Conservation (phyloP, 1,284 basidiomycete species). For the Tilletia walkeri region DNA sequence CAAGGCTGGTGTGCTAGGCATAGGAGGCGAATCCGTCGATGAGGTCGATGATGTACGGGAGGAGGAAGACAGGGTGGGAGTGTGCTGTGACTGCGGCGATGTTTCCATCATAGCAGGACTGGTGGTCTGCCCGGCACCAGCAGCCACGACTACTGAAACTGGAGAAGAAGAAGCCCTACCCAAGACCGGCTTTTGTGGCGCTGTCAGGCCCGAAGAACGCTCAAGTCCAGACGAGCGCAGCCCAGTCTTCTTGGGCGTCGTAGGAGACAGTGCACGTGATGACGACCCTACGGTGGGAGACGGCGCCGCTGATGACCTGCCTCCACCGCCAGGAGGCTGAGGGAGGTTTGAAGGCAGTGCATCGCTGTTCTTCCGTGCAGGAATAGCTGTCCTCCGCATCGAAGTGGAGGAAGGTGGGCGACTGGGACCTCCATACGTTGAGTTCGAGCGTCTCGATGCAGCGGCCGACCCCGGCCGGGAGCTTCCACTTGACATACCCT, state of each 20-base stretch:
- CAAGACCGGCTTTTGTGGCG: too few relatives aligned
- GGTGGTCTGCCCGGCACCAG: too few relatives aligned
- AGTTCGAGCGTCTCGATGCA: background rate
- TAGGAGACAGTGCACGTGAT: background rate
- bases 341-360: slow-evolving; percentile 10
- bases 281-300: background rate
- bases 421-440: background rate
- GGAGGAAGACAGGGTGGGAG: background rate
- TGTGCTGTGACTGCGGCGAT: slow-evolving; percentile 7
- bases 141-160: too few relatives aligned
- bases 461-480: background rate
- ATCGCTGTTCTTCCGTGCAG: slow-evolving; percentile 14
- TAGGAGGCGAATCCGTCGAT: slow-evolving; percentile 9
- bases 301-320: background rate
- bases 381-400: background rate
- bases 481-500: background rate
- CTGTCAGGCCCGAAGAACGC: background rate
- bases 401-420: slow-evolving; percentile 12
- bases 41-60: slow-evolving; percentile 4
- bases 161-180: too few relatives aligned
- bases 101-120: slow-evolving; percentile 2
- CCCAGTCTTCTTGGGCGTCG: background rate
- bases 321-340: background rate
- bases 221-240: background rate
- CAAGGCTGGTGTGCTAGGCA: background rate